Percentiles rank a stretch among this genome's conserved stretches.
Conservation (phyloP, 179 eudicot species). For the Gypsophila paniculata region DNA sequence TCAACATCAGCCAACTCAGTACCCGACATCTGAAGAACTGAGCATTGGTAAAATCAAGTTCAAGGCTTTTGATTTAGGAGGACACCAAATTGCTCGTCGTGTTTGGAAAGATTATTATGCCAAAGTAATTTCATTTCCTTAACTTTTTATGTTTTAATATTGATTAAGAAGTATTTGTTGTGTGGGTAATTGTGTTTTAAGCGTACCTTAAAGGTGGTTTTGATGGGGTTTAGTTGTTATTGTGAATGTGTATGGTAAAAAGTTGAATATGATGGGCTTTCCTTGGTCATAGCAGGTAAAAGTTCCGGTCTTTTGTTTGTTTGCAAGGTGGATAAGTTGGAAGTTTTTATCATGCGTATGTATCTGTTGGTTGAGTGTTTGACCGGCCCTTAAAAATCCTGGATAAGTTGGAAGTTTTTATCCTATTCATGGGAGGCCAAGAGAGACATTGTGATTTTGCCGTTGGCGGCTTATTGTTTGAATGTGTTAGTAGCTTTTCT, state of each 20-base stretch:
- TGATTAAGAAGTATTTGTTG: background rate
- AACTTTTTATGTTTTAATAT: background rate
- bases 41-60: conserved; percentile 86
- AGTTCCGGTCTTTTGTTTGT: background rate
- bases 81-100: conserved; percentile 84
- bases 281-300: background rate
- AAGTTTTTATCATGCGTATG: background rate
- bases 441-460: conserved; percentile 40
- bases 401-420: conserved; percentile 37
- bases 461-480: conserved; percentile 39
- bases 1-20: conserved; percentile 84
- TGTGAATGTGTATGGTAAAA: background rate
- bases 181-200: background rate
- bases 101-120: conserved; percentile 94
- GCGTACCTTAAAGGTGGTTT: background rate
- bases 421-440: conserved; percentile 62
- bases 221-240: background rate
- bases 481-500: conserved; percentile 47
- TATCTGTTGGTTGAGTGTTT: background rate
- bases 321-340: background rate
- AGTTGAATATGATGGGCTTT: background rate
- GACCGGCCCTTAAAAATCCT: conserved; percentile 50
- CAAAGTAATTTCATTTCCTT: conserved; percentile 38
- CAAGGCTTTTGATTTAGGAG: conserved; percentile 87
- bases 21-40: conserved; percentile 78